Evolutionary conservation across 1,284 basidiomycete species (phyloP).

Genomic region (Rhodotorula sp.): DNA sequence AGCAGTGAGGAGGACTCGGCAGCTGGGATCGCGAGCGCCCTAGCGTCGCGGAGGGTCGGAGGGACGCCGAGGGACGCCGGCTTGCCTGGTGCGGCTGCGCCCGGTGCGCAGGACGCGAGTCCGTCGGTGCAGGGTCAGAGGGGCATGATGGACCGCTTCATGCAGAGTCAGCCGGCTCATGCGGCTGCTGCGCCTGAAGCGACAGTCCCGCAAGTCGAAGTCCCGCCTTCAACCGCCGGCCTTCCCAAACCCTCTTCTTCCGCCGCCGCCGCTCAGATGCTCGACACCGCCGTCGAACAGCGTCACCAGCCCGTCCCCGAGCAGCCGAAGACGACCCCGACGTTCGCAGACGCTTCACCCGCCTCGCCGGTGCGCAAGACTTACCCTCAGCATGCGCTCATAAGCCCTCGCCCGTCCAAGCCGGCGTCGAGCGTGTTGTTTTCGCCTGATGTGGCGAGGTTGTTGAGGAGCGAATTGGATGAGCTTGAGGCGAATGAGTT

Average conservation of each 20-base stretch:
- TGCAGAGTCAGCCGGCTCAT: constrained; percentile 13
- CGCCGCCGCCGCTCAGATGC: too few relatives aligned
- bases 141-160: constrained; percentile 39
- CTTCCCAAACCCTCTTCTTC: too few relatives aligned
- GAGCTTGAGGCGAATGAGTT: constrained; percentile 35
- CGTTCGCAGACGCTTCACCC: neutral
- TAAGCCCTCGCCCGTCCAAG: constrained; percentile 28
- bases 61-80: neutral
- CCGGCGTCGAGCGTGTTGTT: constrained; percentile 25
- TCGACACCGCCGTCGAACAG: neutral
- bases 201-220: neutral
- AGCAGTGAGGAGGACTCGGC: constrained; percentile 20
- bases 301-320: neutral
- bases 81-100: neutral
- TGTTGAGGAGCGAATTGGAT: constrained; percentile 36
- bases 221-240: too few relatives aligned
- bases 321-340: constrained; percentile 11
- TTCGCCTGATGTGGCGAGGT: constrained; percentile 33
- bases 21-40: constrained; percentile 5
- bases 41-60: neutral
- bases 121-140: constrained; percentile 11
- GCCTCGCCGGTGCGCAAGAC: constrained; percentile 19
- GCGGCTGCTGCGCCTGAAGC: constrained; percentile 2
- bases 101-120: constrained; percentile 5
- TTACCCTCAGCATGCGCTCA: constrained; percentile 21